Evolutionary conservation across 345 rosid species (phyloP), one percentile per base, ranked within the genome.

Genomic region (Viola odorata): DNA sequence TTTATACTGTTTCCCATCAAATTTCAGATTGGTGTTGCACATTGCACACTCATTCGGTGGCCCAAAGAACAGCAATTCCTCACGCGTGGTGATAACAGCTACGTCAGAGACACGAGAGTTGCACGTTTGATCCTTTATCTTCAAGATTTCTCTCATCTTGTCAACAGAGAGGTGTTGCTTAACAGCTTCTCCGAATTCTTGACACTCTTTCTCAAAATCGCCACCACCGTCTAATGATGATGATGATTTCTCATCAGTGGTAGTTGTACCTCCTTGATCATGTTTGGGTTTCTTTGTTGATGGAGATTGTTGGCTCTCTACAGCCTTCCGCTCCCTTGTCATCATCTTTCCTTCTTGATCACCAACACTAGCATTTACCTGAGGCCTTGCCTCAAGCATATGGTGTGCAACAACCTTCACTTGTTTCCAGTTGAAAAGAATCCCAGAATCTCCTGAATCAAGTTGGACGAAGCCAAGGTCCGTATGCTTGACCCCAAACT

Each of bases 291-390:
- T 87, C 82, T 92, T 87, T 0, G 77, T 89, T 14, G 86, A 73
- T 16, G 82, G 85, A 53, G 77, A 86, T 10, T 74, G 73, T 62
- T 84, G 92, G 75, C 74, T 84, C 72, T 83, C 88, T n/a, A 85
- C 96, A 11, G 87, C 92, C 58, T 89, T 91, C 70, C 85, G 91
- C 82, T 89, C 89, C 76, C 92, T 74, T 40, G 85, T 78, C 84
- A 73, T 82, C 41, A 81, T 76, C 77, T 78, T 87, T 32, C 78
- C 83, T 4, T 88, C 95, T n/a, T n/a, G n/a, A n/a, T n/a, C n/a
- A 12, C 83, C 85, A 49, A 83, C 67, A 57, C 76, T 51, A 32
- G 42, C 69, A 56, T 80, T 86, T 1, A 72, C 75, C 61, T 78
- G 88, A 45, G 95, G 81, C 74, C 95, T 85, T 8, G 85, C 84